A percentile compares a stretch with the other conserved stretches of the same genome.
Conservation (phyloP, 2,329 filamentous ascomycete species). For the Aspergillus hiratsukae region DNA sequence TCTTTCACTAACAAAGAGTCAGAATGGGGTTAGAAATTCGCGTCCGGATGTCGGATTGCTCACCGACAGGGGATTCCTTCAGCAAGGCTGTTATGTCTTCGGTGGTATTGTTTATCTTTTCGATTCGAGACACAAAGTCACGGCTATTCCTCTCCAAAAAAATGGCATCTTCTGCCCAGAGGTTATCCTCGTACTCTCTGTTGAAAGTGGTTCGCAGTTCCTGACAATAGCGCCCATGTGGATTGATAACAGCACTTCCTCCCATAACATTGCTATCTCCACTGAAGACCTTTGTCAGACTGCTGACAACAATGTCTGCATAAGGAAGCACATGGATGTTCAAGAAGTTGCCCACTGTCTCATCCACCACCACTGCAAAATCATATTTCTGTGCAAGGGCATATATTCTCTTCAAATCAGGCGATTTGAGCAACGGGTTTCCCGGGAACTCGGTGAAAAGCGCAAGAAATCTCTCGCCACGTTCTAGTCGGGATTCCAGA, state of each 20-base stretch:
- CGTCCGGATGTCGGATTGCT: slow-evolving; percentile 7
- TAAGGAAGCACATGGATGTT: slow-evolving; percentile 90
- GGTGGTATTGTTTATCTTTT: slow-evolving; percentile 78
- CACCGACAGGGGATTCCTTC: slow-evolving; percentile 51
- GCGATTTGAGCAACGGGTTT: slow-evolving; percentile 82
- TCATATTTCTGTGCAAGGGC: slow-evolving; percentile 73
- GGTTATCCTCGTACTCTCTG: slow-evolving; percentile 74
- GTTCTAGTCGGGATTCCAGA: slow-evolving; percentile 65
- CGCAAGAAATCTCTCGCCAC: slow-evolving; percentile 71
- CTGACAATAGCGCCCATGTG: slow-evolving; percentile 65
- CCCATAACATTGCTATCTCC: slow-evolving; percentile 99
- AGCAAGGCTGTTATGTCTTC: slow-evolving; percentile 76
- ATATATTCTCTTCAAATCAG: slow-evolving; percentile 78
- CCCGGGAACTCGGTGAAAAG: slow-evolving; percentile 94
- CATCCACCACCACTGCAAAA: slow-evolving; percentile 88
- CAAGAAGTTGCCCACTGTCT: slow-evolving; percentile 93
- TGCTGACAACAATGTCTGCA: slow-evolving; percentile 89
- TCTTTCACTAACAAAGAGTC: slow-evolving; percentile 58
- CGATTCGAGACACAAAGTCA: slow-evolving; percentile 78
- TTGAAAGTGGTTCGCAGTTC: slow-evolving; percentile 63
- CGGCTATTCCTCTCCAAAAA: slow-evolving; percentile 96
- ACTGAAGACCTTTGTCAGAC: slow-evolving; percentile 93
- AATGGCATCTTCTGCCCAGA: slow-evolving; percentile 90
- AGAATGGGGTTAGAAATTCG: slow-evolving; percentile 2
- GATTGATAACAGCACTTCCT: slow-evolving; percentile 65